Evolutionary conservation across 2,329 filamentous ascomycete genomes (phyloP).

Genomic region (Calcarisporium arbuscula): DNA sequence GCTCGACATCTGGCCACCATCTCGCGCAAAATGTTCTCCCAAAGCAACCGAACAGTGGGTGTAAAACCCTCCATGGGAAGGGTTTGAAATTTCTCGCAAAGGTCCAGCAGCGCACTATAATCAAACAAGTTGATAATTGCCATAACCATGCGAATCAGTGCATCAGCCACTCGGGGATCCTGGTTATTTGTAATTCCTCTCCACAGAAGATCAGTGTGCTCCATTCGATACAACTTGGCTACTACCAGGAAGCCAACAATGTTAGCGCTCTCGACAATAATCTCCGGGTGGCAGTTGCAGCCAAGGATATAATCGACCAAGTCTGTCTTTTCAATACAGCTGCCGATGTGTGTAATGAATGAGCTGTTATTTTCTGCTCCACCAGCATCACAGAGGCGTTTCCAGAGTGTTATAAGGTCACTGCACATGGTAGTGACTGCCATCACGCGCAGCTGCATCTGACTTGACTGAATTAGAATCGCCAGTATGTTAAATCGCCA

Average conservation of each 20-base stretch:
- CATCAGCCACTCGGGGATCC: constrained; percentile 77
- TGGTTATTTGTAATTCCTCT: constrained; percentile 73
- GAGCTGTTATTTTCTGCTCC: constrained; percentile 31
- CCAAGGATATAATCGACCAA: constrained; percentile 84
- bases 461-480: constrained; percentile 71
- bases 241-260: constrained; percentile 83
- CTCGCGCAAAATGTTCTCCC: constrained; percentile 47
- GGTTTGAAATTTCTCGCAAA: constrained; percentile 64
- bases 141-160: constrained; percentile 61
- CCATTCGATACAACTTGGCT: constrained; percentile 63
- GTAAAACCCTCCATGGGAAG: constrained; percentile 60
- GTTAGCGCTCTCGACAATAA: constrained; percentile 74
- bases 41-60: constrained; percentile 54
- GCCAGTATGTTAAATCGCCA: constrained; percentile 67
- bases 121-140: constrained; percentile 43
- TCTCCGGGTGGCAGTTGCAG: constrained; percentile 84
- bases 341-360: constrained; percentile 61
- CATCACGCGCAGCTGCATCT: constrained; percentile 83
- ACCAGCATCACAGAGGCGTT: constrained; percentile 43
- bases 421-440: constrained; percentile 69
- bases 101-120: constrained; percentile 48
- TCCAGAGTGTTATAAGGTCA: constrained; percentile 64
- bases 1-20: constrained; percentile 37
- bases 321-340: constrained; percentile 61
- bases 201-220: constrained; percentile 79